Evolutionary conservation across 768 basidiomycete species (phyloP).

Genomic region (Lactarius akahatsu): DNA sequence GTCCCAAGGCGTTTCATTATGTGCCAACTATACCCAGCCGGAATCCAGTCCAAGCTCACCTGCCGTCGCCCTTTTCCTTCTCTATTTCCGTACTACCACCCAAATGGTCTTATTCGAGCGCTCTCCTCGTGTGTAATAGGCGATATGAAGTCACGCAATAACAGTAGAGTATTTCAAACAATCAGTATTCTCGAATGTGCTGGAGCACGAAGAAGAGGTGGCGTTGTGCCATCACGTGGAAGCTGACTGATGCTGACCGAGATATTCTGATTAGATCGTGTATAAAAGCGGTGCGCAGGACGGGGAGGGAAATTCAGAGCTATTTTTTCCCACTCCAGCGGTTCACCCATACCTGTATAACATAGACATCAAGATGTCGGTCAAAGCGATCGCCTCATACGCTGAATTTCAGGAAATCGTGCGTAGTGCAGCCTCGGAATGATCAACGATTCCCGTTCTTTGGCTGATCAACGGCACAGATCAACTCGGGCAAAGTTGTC

Average conservation of each 20-base stretch:
- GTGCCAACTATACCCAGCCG: no score
- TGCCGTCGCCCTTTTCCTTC: no score
- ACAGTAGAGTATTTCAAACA: background rate
- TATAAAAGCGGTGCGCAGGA: background rate
- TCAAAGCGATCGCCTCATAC: constrained; percentile 39
- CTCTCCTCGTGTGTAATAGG: no score
- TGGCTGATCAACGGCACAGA: constrained; percentile 34
- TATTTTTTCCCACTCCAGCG: background rate
- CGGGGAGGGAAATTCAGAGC: background rate
- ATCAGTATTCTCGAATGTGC: background rate
- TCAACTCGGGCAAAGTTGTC: constrained; percentile 47
- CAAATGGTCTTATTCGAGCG: no score
- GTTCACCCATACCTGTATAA: background rate
- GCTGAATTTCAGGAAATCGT: constrained; percentile 47
- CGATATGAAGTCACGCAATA: no score
- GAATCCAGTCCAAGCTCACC: no score
- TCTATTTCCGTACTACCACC: no score
- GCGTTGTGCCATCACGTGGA: background rate
- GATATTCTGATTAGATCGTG: background rate
- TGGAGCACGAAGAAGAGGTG: background rate
- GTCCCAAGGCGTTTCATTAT: no score
- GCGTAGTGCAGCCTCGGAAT: constrained; percentile 30
- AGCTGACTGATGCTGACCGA: background rate
- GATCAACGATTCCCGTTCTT: background rate
- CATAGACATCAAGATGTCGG: constrained; percentile 37